Base-by-base conservation (phyloP, 1,284 basidiomycete species). In the Cerrena zonata region DNA sequence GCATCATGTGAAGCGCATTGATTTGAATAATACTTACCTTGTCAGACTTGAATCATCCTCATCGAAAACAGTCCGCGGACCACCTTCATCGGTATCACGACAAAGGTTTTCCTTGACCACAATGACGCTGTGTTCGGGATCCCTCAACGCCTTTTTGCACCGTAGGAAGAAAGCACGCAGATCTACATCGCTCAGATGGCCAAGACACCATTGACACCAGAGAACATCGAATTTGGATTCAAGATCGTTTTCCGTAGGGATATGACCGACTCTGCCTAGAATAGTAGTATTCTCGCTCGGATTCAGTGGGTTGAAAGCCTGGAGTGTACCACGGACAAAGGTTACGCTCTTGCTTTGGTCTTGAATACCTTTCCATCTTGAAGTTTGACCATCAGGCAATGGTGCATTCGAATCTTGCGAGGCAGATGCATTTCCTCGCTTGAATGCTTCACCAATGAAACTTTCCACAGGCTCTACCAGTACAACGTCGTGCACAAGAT, bases 121-220 rank as follows among this genome's bases (percentile, higher is more conserved):
- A 50, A 96, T 89, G 25, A 89, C 56, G 50, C 85, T 79, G 49
- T 65, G 66, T 12, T 57, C 46, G 24, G 71, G 67, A 47, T 75
- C 65, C 45, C 81, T 71, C 53, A 92, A 63, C 1, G 87, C 78
- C 4, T 66, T 66, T 47, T 76, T 74, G 55, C 83, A 77, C 45
- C 82, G 74, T 58, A 74, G 71, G 53, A 96, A 76, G 70, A 95
- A 96, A 0, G 69, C 65, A 26, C 91, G 77, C 21, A 96, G 77
- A 62, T 94, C 89, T 4, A 67, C 61, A 62, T 94, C 86, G 48
- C 76, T 79, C 54, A 95, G 73, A 71, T 94, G 90, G n/a, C 89
- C 89, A 12, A 95, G 75, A 71, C 92, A 94, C 94, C 94, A 96
- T 66, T 96, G 94, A 61, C 91, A 91, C 94, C 91, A 93, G 52